phyloP scores from a whole-genome alignment of 768 basidiomycete genomes.

The Mycena epipterygia region DNA sequence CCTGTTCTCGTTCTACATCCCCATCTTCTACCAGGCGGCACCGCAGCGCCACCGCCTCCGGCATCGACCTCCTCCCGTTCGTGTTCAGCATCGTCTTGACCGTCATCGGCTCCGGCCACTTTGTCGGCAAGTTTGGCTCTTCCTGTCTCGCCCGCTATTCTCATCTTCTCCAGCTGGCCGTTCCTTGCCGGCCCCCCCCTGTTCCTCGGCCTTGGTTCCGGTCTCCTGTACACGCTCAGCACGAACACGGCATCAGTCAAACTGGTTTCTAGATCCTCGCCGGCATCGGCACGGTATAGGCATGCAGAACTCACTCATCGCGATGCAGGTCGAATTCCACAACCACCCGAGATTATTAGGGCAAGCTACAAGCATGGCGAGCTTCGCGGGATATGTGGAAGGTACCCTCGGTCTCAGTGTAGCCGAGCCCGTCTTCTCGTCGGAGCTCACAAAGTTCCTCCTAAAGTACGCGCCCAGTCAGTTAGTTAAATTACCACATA shows the following conservation, averaged over 20 bases:
- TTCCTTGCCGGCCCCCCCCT: constrained; percentile 8
- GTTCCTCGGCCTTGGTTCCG: constrained; percentile 31
- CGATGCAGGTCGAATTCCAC: constrained; percentile 35
- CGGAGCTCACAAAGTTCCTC: constrained; percentile 25
- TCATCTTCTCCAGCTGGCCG: constrained; percentile 1
- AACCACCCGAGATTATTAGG: constrained; percentile 8
- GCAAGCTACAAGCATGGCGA: constrained; percentile 35
- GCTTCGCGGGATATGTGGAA: constrained; percentile 32
- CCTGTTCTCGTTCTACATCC: constrained; percentile 33
- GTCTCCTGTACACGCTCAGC: constrained; percentile 25
- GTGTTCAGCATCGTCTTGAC: constrained; percentile 22
- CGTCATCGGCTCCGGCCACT: constrained; percentile 20
- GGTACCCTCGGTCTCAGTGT: constrained; percentile 24
- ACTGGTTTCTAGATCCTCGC: constrained; percentile 33
- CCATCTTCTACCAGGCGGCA: constrained; percentile 34
- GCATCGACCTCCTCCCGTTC: constrained; percentile 36
- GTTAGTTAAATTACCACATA: no score
- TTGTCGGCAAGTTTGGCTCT: neutral
- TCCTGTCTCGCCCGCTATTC: neutral
- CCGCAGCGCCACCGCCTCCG: constrained; percentile 30
- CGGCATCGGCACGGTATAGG: constrained; percentile 32
- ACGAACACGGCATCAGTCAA: constrained; percentile 1
- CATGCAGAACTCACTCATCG: constrained; percentile 37
- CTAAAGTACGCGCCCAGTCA: constrained; percentile 30
- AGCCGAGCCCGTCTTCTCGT: constrained; percentile 29